Evolutionary conservation across 176 grass and related monocot species (phyloP).

Genomic region (Juncus inflexus): DNA sequence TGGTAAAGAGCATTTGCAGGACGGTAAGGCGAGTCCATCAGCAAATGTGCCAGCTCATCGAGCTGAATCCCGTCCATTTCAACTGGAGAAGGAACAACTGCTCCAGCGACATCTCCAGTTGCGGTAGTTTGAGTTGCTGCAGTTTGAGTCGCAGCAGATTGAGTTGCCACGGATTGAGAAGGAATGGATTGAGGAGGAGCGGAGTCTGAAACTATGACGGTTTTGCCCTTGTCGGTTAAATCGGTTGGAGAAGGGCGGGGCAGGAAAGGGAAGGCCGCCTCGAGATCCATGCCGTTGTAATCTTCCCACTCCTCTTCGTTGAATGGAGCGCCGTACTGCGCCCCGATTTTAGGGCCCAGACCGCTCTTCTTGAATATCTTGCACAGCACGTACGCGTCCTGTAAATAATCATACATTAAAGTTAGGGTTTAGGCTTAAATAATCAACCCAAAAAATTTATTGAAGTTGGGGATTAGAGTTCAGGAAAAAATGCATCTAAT

Average conservation of each 20-base stretch:
- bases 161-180: neutral
- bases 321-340: constrained; percentile 95
- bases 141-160: constrained; percentile 7
- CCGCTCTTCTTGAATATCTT: constrained; percentile 99
- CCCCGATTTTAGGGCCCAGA: constrained; percentile 79
- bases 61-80: constrained; percentile 46
- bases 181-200: constrained; percentile 5
- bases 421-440: neutral
- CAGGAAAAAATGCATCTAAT: neutral
- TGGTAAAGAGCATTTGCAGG: constrained; percentile 9
- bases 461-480: neutral
- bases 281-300: constrained; percentile 22
- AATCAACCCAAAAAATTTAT: neutral
- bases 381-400: constrained; percentile 81
- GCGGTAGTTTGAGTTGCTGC: constrained; percentile 1
- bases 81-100: constrained; percentile 11
- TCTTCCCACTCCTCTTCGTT: constrained; percentile 84
- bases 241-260: constrained; percentile 18
- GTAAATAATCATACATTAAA: neutral
- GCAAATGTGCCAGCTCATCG: constrained; percentile 47
- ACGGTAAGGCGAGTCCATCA: constrained; percentile 26
- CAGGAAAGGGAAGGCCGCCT: constrained; percentile 25
- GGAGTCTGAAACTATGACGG: neutral
- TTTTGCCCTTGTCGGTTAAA: neutral
- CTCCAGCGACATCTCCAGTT: neutral